Conservation (phyloP, 805 yeast genomes). For the Saccharomycopsis javanensis region DNA sequence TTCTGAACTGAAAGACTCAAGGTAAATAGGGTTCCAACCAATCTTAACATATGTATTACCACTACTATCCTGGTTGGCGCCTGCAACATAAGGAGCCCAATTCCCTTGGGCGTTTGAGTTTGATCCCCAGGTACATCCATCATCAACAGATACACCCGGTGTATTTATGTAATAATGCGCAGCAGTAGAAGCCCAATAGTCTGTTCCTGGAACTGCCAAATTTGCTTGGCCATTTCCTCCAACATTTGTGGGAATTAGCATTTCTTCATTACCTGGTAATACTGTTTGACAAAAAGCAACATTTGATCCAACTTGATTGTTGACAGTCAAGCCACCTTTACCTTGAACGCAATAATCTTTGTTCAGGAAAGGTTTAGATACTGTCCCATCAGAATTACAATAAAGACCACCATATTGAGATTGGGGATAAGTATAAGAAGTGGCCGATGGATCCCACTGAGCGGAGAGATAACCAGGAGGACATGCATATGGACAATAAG, state of each 20-base stretch:
- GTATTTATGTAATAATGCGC: constrained; percentile 80
- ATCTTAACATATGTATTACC: constrained; percentile 73
- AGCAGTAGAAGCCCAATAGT: constrained; percentile 79
- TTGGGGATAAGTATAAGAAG: constrained; percentile 64
- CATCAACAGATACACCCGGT: constrained; percentile 67
- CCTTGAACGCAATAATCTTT: constrained; percentile 68
- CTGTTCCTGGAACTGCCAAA: constrained; percentile 77
- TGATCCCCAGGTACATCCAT: constrained; percentile 82
- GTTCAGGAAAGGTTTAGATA: constrained; percentile 50
- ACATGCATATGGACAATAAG: constrained; percentile 87
- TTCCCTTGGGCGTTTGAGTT: constrained; percentile 62
- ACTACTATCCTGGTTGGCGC: constrained; percentile 66
- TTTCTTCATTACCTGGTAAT: constrained; percentile 88
- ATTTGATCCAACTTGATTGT: constrained; percentile 43
- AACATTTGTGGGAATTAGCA: constrained; percentile 78
- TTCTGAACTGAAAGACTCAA: constrained; percentile 48
- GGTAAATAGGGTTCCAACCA: constrained; percentile 85
- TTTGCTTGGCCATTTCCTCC: constrained; percentile 37
- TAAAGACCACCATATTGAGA: constrained; percentile 77
- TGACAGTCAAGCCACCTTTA: constrained; percentile 56
- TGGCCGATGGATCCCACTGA: constrained; percentile 77
- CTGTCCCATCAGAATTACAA: constrained; percentile 62
- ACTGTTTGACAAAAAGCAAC: constrained; percentile 92
- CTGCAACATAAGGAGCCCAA: constrained; percentile 93
- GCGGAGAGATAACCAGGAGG: constrained; percentile 79